Evolutionary conservation across 352 stramenopile species (phyloP).

Genomic region (Globisporangium camurandrum): DNA sequence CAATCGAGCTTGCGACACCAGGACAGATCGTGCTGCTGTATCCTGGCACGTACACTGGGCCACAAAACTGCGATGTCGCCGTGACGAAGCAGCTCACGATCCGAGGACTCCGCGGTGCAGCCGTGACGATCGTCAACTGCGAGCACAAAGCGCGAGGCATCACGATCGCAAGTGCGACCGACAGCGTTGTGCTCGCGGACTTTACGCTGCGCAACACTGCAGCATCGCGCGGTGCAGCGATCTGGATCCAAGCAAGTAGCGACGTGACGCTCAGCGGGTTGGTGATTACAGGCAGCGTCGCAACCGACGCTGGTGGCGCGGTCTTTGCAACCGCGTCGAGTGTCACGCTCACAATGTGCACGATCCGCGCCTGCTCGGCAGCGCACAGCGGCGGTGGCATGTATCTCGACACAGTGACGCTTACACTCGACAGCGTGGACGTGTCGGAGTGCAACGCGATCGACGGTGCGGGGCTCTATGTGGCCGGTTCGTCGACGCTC

Average conservation of each 20-base stretch:
- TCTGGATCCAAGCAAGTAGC: constrained; percentile 17
- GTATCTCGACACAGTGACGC: constrained; percentile 18
- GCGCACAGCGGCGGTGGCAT: constrained; percentile 19
- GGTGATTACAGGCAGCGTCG: constrained; percentile 10
- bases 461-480: constrained; percentile 25
- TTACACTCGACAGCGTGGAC: constrained; percentile 10
- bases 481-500: constrained; percentile 3
- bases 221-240: constrained; percentile 14
- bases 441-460: constrained; percentile 14
- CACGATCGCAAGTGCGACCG: constrained; percentile 12
- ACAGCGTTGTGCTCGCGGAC: constrained; percentile 13
- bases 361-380: constrained; percentile 16
- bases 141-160: constrained; percentile 14
- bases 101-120: constrained; percentile 26
- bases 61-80: constrained; percentile 35
- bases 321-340: constrained; percentile 20
- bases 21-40: constrained; percentile 44
- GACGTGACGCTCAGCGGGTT: constrained; percentile 15
- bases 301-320: constrained; percentile 19
- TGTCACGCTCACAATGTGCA: constrained; percentile 15
- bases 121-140: constrained; percentile 37
- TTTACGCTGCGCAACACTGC: constrained; percentile 21
- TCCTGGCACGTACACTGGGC: constrained; percentile 26
- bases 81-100: constrained; percentile 20
- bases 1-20: constrained; percentile 22